A percentile compares a stretch with the other conserved stretches of the same genome.
phyloP scores from a whole-genome alignment of 2,329 filamentous ascomycete genomes.

The Clonostachys byssicola region DNA sequence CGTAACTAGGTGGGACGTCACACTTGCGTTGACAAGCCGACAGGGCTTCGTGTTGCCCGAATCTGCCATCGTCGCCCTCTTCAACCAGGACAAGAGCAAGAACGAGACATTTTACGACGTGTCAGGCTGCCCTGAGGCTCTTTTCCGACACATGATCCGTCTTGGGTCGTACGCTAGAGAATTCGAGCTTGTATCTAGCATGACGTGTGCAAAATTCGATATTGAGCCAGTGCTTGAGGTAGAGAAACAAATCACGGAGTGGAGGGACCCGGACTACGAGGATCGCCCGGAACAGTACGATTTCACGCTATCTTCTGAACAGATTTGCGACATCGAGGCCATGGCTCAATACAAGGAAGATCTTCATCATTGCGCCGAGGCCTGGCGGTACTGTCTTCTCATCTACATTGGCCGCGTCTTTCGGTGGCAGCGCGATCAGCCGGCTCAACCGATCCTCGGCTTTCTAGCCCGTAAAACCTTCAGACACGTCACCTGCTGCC shows the following conservation, averaged over 20 bases:
- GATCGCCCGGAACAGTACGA: background rate
- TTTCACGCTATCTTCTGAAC: background rate
- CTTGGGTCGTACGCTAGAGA: slow-evolving; percentile 20
- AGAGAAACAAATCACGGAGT: slow-evolving; percentile 10
- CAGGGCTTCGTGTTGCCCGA: slow-evolving; percentile 15
- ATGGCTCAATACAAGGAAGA: slow-evolving; percentile 12
- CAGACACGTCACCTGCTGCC: slow-evolving; percentile 19
- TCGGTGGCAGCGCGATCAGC: slow-evolving; percentile 8
- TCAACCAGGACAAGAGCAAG: slow-evolving; percentile 9
- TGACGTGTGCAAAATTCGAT: slow-evolving; percentile 22
- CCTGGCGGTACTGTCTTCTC: slow-evolving; percentile 22
- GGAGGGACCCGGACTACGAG: slow-evolving; percentile 7
- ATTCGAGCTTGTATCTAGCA: slow-evolving; percentile 14
- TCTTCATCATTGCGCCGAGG: slow-evolving; percentile 23
- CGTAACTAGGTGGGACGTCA: slow-evolving; percentile 20
- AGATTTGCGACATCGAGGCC: background rate
- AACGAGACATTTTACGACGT: slow-evolving; percentile 21
- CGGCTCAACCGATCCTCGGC: slow-evolving; percentile 5
- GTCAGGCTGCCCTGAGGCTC: slow-evolving; percentile 21
- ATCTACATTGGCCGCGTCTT: slow-evolving; percentile 24
- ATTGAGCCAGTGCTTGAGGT: slow-evolving; percentile 7
- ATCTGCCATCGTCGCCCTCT: slow-evolving; percentile 6
- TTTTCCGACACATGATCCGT: slow-evolving; percentile 17
- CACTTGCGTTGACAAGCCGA: slow-evolving; percentile 21
- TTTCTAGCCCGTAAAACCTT: slow-evolving; percentile 18